A percentile compares a stretch with the other conserved stretches of the same genome.
Evolutionary conservation across 2,329 filamentous ascomycete species (phyloP).

Genomic region (Claviceps maximensis): DNA sequence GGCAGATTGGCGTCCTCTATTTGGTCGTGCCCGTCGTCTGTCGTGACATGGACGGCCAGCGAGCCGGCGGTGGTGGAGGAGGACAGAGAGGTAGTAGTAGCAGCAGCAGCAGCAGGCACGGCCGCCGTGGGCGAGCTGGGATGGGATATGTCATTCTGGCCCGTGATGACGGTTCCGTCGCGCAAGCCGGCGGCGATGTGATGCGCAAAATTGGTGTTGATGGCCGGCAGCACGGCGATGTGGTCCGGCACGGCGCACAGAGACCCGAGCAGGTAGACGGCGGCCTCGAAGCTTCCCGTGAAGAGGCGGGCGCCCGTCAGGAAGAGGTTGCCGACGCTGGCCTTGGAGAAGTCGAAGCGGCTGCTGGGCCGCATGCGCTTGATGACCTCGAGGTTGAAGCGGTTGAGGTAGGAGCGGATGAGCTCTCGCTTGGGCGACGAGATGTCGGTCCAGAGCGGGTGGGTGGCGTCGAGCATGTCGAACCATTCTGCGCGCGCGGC

Average conservation of each 20-base stretch:
- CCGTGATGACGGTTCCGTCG: conserved; percentile 68
- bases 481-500: conserved; percentile 72
- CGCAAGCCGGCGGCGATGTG: conserved; percentile 77
- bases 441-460: conserved; percentile 59
- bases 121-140: conserved; percentile 50
- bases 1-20: conserved; percentile 73
- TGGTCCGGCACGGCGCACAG: conserved; percentile 72
- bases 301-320: conserved; percentile 78
- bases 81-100: too few relatives aligned
- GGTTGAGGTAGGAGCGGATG: conserved; percentile 64
- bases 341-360: conserved; percentile 64
- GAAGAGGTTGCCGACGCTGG: conserved; percentile 68
- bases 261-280: conserved; percentile 77
- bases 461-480: conserved; percentile 73
- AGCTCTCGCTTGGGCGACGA: conserved; percentile 62
- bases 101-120: too few relatives aligned
- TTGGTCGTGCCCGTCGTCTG: conserved; percentile 39
- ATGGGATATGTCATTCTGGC: conserved; percentile 87
- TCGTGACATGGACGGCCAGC: conserved; percentile 18
- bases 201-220: conserved; percentile 91
- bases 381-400: conserved; percentile 63
- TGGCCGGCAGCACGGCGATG: conserved; percentile 71
- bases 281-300: conserved; percentile 82
- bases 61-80: conserved; percentile 10
- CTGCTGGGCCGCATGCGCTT: conserved; percentile 61